These are phyloP conservation scores for Rhodamnia rubescens DNA, from an alignment of 345 rosid species.

Conservation along the genomic window DNA sequence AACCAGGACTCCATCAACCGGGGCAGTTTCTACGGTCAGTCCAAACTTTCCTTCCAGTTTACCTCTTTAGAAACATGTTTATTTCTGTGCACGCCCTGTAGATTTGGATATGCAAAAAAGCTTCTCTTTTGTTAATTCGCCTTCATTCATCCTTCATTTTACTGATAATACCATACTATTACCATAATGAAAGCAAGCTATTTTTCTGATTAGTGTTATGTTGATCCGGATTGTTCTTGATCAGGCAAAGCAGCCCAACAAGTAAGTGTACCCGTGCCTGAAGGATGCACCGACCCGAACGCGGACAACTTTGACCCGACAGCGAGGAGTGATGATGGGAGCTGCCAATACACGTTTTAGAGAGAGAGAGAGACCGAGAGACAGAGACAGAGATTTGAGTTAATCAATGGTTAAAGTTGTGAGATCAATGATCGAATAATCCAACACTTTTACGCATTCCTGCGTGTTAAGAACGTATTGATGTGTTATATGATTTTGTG, in stretches of 20 bases:
- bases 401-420: not conserved
- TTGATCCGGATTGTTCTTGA: not conserved
- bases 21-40: slow-evolving; percentile 73
- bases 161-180: not conserved
- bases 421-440: not conserved
- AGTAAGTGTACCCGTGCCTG: slow-evolving; percentile 57
- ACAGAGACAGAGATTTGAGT: not conserved
- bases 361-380: not conserved
- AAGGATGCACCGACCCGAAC: slow-evolving; percentile 68
- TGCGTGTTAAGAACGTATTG: not conserved
- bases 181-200: not conserved
- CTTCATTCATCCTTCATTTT: not conserved
- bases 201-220: not conserved
- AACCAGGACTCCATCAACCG: slow-evolving; percentile 55
- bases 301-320: slow-evolving; percentile 82
- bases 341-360: slow-evolving; percentile 38
- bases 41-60: slow-evolving; percentile 5
- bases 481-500: not conserved
- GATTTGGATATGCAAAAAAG: not conserved
- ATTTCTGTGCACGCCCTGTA: not conserved
- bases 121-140: not conserved
- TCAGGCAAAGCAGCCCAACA: slow-evolving; percentile 90
- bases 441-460: not conserved
- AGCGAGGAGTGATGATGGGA: slow-evolving; percentile 94
- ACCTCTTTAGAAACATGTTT: not conserved